A percentile compares a stretch with the other conserved stretches of the same genome.
These are phyloP conservation scores for Sporothrix schenckii DNA, from an alignment of 2,329 filamentous ascomycete genomes.

Conservation along the genomic window DNA sequence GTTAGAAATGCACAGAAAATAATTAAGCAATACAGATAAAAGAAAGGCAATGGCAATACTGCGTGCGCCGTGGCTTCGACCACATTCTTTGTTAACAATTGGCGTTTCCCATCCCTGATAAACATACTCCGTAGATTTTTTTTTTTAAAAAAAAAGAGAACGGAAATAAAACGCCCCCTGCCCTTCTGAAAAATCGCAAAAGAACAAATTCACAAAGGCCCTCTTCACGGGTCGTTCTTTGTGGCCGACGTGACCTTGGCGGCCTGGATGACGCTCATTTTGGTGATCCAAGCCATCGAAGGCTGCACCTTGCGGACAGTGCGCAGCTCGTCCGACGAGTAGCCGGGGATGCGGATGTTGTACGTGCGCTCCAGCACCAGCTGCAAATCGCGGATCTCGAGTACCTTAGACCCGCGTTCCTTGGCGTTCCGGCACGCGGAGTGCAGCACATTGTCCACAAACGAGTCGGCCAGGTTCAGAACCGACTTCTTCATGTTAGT, in stretches of 20 bases:
- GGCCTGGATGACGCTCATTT: constrained; percentile 95
- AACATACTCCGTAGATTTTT: neutral
- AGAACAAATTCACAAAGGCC: neutral
- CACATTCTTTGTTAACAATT: neutral
- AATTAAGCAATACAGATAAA: neutral
- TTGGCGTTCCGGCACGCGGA: constrained; percentile 89
- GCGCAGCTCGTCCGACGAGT: constrained; percentile 89
- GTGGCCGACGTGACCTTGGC: constrained; percentile 77
- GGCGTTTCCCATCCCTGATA: constrained; percentile 3
- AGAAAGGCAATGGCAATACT: neutral
- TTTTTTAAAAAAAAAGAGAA: neutral
- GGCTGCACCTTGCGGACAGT: constrained; percentile 94
- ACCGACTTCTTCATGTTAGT: constrained; percentile 64
- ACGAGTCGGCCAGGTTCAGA: constrained; percentile 86
- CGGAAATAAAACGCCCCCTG: neutral
- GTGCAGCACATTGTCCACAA: constrained; percentile 88
- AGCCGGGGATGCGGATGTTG: constrained; percentile 91
- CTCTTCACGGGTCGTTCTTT: constrained; percentile 33
- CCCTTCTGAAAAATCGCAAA: neutral
- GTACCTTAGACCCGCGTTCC: constrained; percentile 82
- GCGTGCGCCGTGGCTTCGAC: constrained; percentile 9
- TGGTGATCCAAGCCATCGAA: constrained; percentile 84
- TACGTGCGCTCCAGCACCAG: constrained; percentile 81
- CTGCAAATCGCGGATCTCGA: constrained; percentile 87
- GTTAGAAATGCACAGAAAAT: neutral